Evolutionary conservation across 257 asterid genomes (phyloP), one percentile per base, ranked within the genome.

Genomic region (Buddleja alternifolia): DNA sequence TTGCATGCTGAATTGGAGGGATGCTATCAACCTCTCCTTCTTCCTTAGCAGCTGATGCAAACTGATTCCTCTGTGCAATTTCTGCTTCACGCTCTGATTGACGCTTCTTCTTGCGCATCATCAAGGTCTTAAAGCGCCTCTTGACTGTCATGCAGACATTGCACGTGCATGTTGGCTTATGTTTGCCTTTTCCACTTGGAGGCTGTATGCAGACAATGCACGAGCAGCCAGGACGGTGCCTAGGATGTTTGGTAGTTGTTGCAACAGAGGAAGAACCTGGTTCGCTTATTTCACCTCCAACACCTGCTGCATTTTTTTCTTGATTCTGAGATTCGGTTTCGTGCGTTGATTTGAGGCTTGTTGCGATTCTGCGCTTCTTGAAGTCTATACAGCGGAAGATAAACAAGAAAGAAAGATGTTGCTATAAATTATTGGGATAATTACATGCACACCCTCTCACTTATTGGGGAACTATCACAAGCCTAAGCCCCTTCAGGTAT

Each of bases 191-290:
- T 58, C 99, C 97, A 54, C 99, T 93, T 0, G 99, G 99, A 48
- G 99, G 99, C 80, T 93, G 99, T 81, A 93, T 93, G 86, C 99
- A 93, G 63, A 90, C 97, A 19, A 93, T 90, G 88, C 99, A 93
- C 29, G 99, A 90, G 78, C 99, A 93, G 70, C 99, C 99, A 11
- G 96, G 95, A 23, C 95, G 93, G 65, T 90, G 97, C 85, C 98
- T 81, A 0, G 98, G 98, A 73, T 93, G 98, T 56, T 81, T 93
- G 7, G 97, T 93, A 16, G 96, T 93, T 21, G 95, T 70, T 58
- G 96, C 95, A 11, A 80, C 83, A 15, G 91, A 82, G 39, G 95
- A 60, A 41, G 80, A 73, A 19, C 85, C 88, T 16, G 74, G 74
- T 44, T 84, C 94, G 37, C 79, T 73, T 17, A 23, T 24, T 37